Conservation (phyloP, 2,329 filamentous ascomycete genomes). For the Lizonia empirigonia region DNA sequence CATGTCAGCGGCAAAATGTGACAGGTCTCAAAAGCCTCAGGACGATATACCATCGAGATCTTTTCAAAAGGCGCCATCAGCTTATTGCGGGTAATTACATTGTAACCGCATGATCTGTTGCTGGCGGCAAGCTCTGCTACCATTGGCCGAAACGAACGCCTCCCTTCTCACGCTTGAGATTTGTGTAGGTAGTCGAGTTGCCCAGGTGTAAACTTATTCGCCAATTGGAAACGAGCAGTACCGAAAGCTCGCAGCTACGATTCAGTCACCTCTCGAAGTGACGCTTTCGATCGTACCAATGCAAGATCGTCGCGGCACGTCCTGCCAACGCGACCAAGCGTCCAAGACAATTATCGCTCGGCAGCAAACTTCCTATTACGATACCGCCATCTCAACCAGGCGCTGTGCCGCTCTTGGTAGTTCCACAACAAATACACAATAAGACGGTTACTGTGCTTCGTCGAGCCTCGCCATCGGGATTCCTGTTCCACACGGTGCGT, state of each 20-base stretch:
- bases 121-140: conserved; percentile 1
- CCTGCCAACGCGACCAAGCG: conserved; percentile 12
- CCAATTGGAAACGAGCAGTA: not conserved
- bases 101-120: conserved; percentile 3
- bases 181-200: too few relatives aligned
- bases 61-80: not conserved
- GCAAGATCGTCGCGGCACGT: conserved; percentile 8
- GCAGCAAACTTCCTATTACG: conserved; percentile 3
- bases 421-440: not conserved
- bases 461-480: not conserved
- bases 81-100: not conserved
- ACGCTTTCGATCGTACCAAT: not conserved
- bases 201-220: not conserved
- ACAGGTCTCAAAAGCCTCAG: not conserved
- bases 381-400: not conserved
- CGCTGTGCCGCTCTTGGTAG: conserved; percentile 4
- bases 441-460: not conserved
- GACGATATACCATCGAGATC: not conserved
- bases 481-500: not conserved
- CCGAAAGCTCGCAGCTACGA: not conserved
- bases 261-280: not conserved
- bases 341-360: conserved; percentile 12
- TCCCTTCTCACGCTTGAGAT: not conserved
- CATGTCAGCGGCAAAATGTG: not conserved
- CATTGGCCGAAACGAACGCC: not conserved